Base-by-base conservation (phyloP, 2,329 filamentous ascomycete genomes). In the Fonsecaea pugnacius region DNA sequence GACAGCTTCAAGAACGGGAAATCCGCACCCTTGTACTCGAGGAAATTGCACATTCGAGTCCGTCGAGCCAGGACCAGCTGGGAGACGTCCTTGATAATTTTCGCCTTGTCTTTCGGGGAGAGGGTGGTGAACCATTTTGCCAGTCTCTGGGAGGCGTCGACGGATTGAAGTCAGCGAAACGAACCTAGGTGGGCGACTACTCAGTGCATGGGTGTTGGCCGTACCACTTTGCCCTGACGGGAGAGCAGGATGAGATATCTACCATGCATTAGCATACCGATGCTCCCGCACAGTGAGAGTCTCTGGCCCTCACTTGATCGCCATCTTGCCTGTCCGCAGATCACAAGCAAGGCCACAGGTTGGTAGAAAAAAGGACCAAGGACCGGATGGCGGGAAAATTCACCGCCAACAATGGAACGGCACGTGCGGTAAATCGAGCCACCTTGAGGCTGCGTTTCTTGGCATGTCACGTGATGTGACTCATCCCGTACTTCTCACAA, bases 51-150 rank as follows among this genome's bases (percentile, higher is more conserved):
- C 95, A 99, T 99, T 78, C 95, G 92, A 65, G 95, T 98, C 75
- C 95, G 88, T 72, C 95, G 88, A 68, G 95, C 95, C 71, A 99
- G 89, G 72, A 99, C 95, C 56, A 98, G 90, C 80, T 98, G 95
- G 67, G 95, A 92, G 74, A 99, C 95, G 84, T 99, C 95, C 81
- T 99, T 99, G 85, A 99, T 94, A 77, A 99, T 98, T 85, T 99
- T 99, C 80, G 94, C 95, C 83, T 99, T 99, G 76, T 99, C 95
- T 80, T 90, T 97, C 69, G 95, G 95, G 38, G 94, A 96, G 68
- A 99, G 86, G 16, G 95, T 99, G 61, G 93, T 96, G 82, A 99
- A 99, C 95, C 95, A 99, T 83, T 99, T 99, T 72, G 95, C 95
- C 62, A 99, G 89, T 76, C 95, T 93, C 95, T 99, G 46, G 21